phyloP scores from a whole-genome alignment of 163 green algal genomes.

The Trebouxia gelatinosa region DNA sequence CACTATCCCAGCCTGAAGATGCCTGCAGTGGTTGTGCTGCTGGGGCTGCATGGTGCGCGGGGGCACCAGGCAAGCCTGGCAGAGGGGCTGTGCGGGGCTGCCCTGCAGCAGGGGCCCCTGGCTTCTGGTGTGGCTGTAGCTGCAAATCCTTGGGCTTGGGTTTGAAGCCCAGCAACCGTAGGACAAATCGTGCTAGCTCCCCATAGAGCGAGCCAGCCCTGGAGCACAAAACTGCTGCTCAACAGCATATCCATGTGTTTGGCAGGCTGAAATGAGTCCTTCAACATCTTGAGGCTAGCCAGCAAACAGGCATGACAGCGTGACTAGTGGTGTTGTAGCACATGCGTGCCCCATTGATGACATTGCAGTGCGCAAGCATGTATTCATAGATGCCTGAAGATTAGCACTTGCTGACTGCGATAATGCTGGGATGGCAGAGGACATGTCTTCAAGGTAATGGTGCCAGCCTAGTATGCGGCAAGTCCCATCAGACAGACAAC shows the following conservation, averaged over 20 bases:
- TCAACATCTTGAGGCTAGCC: neutral
- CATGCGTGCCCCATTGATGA: too few species aligned
- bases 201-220: constrained; percentile 89
- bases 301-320: too few species aligned
- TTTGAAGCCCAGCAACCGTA: constrained; percentile 84
- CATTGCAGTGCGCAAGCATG: too few species aligned
- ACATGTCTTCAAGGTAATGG: too few species aligned
- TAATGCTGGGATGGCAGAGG: too few species aligned
- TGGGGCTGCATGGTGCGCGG: neutral
- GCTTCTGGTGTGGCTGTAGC: constrained; percentile 2
- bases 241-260: neutral
- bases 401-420: too few species aligned
- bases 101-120: neutral
- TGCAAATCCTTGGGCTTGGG: constrained; percentile 28
- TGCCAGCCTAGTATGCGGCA: too few species aligned
- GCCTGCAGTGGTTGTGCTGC: neutral
- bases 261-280: neutral
- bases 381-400: too few species aligned
- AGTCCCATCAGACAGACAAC: too few species aligned
- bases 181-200: constrained; percentile 92
- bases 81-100: constrained; percentile 1
- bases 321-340: too few species aligned
- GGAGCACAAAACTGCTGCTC: neutral
- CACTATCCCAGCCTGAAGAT: constrained; percentile 14
- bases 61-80: constrained; percentile 8